Evolutionary conservation across 2,329 filamentous ascomycete genomes (phyloP).

Genomic region (Cryphonectria carpinicola): DNA sequence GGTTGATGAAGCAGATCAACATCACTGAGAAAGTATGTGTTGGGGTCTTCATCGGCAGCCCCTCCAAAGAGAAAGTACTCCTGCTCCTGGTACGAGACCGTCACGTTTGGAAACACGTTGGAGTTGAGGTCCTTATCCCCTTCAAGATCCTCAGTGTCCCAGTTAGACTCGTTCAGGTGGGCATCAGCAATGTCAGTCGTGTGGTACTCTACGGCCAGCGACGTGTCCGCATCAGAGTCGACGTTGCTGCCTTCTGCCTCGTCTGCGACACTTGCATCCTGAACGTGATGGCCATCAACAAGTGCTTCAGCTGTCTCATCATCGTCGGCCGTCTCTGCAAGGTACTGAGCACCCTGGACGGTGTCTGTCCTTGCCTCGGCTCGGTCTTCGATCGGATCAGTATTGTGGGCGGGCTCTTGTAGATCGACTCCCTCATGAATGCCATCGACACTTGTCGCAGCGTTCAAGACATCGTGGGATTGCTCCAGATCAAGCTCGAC

Average conservation of each 20-base stretch:
- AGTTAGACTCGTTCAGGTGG: slow-evolving; percentile 3
- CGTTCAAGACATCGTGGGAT: slow-evolving; percentile 15
- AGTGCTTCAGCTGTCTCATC: slow-evolving; percentile 16
- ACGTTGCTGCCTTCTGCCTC: neutral
- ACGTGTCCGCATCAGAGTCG: neutral
- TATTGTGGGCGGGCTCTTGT: neutral
- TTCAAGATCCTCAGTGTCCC: slow-evolving; percentile 25
- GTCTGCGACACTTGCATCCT: slow-evolving; percentile 26
- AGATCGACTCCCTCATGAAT: slow-evolving; percentile 8
- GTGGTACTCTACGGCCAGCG: neutral
- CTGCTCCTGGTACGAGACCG: slow-evolving; percentile 39
- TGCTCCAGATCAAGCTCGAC: slow-evolving; percentile 23
- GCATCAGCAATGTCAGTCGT: slow-evolving; percentile 16
- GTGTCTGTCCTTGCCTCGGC: slow-evolving; percentile 18
- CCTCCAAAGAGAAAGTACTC: slow-evolving; percentile 40
- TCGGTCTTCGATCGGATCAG: slow-evolving; percentile 20
- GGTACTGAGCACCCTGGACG: neutral
- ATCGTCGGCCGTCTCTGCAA: slow-evolving; percentile 14
- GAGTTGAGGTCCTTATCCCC: slow-evolving; percentile 11
- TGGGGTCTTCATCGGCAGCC: slow-evolving; percentile 42
- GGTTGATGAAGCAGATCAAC: slow-evolving; percentile 46
- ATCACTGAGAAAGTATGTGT: slow-evolving; percentile 52
- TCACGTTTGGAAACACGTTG: slow-evolving; percentile 34
- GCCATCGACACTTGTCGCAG: slow-evolving; percentile 16
- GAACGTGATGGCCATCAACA: slow-evolving; percentile 23